Conservation (phyloP, 352 stramenopile species). For the Globisporangium nunn region DNA sequence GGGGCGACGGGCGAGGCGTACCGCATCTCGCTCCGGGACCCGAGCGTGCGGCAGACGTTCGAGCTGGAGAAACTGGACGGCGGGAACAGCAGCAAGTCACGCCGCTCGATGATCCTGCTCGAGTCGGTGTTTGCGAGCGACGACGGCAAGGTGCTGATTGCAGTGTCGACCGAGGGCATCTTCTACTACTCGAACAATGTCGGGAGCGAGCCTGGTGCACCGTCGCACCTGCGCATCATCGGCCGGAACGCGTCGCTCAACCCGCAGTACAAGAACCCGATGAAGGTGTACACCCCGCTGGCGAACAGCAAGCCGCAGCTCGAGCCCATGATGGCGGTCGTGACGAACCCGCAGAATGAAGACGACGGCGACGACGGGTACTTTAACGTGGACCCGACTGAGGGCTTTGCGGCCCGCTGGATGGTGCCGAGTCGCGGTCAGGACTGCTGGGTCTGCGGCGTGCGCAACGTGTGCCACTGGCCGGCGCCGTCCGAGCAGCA, state of each 20-base stretch:
- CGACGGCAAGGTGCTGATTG: conserved; percentile 48
- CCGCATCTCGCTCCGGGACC: conserved; percentile 46
- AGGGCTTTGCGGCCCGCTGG: conserved; percentile 59
- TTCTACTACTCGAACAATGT: conserved; percentile 65
- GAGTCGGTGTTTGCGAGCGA: conserved; percentile 63
- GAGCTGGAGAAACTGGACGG: conserved; percentile 58
- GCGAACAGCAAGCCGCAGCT: conserved; percentile 5
- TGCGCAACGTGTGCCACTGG: conserved; percentile 70
- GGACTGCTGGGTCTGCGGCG: conserved; percentile 73
- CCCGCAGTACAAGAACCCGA: conserved; percentile 52
- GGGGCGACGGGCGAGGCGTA: conserved; percentile 58
- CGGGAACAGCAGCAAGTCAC: conserved; percentile 50
- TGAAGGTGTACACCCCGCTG: conserved; percentile 62
- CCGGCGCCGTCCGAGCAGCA: conserved; percentile 25
- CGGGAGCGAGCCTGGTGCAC: conserved; percentile 5
- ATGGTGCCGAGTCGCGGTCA: conserved; percentile 49
- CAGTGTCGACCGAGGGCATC: conserved; percentile 58
- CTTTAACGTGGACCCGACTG: conserved; percentile 66
- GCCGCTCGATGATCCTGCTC: conserved; percentile 60
- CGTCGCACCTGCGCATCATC: conserved; percentile 43
- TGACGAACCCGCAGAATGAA: conserved; percentile 54
- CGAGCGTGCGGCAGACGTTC: conserved; percentile 37
- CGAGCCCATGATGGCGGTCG: conserved; percentile 60
- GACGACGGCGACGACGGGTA: conserved; percentile 48
- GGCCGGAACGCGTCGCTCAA: conserved; percentile 64